phyloP scores from a whole-genome alignment of 1,139 yeast species.

The Williopsis jadinii region DNA sequence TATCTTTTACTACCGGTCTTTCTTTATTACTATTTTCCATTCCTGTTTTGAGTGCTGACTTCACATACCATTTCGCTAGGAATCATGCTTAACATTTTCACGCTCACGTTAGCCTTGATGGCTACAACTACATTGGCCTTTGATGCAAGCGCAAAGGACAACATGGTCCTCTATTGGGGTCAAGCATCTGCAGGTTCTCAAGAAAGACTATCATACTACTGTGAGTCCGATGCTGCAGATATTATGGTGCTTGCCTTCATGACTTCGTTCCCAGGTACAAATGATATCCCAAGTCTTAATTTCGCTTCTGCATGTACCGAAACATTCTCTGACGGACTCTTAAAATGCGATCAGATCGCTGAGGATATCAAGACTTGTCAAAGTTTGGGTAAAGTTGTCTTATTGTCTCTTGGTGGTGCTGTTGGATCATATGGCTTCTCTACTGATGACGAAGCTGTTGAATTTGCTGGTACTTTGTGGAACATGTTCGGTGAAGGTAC shows the following conservation, averaged over 20 bases:
- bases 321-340: conserved; percentile 45
- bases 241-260: conserved; percentile 69
- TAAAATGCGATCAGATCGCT: conserved; percentile 61
- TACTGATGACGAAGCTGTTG: conserved; percentile 52
- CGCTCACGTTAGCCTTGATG: neutral
- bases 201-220: conserved; percentile 55
- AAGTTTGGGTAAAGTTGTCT: conserved; percentile 62
- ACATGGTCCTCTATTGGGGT: conserved; percentile 88
- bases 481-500: conserved; percentile 77
- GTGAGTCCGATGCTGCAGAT: conserved; percentile 63
- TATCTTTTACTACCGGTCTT: no score
- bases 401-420: conserved; percentile 87
- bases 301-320: conserved; percentile 64
- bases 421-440: conserved; percentile 71
- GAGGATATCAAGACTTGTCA: conserved; percentile 82
- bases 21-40: no score
- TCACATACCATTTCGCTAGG: no score
- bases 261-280: conserved; percentile 35
- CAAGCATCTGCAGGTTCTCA: conserved; percentile 80
- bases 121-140: conserved; percentile 26
- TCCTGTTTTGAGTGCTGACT: no score
- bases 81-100: no score
- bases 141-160: conserved; percentile 40
- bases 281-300: conserved; percentile 42
- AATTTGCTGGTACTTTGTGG: conserved; percentile 77